Evolutionary conservation across 805 yeast species (phyloP).

Genomic region (Schwanniomyces occidentalis): DNA sequence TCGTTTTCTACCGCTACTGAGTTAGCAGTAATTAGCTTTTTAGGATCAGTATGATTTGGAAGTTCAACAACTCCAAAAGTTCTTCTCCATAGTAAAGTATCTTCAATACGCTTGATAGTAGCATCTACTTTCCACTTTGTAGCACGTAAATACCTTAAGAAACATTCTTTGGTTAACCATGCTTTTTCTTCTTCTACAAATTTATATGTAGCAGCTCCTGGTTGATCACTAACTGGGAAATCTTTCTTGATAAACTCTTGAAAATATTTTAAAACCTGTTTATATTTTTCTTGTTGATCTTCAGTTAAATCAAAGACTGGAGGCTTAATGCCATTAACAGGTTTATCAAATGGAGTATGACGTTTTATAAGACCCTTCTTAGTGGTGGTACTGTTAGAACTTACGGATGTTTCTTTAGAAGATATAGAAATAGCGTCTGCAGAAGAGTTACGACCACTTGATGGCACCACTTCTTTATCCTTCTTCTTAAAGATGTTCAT

Average conservation of each 20-base stretch:
- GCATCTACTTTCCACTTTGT: conserved; percentile 48
- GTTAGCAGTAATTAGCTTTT: conserved; percentile 39
- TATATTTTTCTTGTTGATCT: conserved; percentile 33
- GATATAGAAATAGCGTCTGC: conserved; percentile 18
- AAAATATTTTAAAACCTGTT: conserved; percentile 30
- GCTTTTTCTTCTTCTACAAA: conserved; percentile 35
- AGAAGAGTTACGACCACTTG: conserved; percentile 4
- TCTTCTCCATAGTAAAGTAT: conserved; percentile 56
- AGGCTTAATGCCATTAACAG: conserved; percentile 32
- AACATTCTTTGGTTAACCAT: conserved; percentile 54
- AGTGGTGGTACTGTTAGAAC: conserved; percentile 7
- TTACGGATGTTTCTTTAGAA: conserved; percentile 14
- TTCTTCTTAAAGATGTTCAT: conserved; percentile 21
- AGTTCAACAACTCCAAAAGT: conserved; percentile 46
- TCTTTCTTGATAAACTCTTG: conserved; percentile 23
- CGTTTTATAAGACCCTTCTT: conserved; percentile 30
- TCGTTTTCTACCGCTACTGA: conserved; percentile 47
- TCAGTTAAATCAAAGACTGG: conserved; percentile 30
- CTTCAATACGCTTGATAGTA: conserved; percentile 46
- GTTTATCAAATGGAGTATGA: conserved; percentile 40
- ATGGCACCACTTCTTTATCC: conserved; percentile 6
- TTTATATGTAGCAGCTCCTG: conserved; percentile 24
- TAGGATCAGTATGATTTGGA: conserved; percentile 26
- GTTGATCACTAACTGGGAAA: conserved; percentile 29
- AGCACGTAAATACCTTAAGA: conserved; percentile 52